Evolutionary conservation across 495 filamentous ascomycete genomes (phyloP), one percentile per base, ranked within the genome.

Genomic region (Parmelia sp.): DNA sequence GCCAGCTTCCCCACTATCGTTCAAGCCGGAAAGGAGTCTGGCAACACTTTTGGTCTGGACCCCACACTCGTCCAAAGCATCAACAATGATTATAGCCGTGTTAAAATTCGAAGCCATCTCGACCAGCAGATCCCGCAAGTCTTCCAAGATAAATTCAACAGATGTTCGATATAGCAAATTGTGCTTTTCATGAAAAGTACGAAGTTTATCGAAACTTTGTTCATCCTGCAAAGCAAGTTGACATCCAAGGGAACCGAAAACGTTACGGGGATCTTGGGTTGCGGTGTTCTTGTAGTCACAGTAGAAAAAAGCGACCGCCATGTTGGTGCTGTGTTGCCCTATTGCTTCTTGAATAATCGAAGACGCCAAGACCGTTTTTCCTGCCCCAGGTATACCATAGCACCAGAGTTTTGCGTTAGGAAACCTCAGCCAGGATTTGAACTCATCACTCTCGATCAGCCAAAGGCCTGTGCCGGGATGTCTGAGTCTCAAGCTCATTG

Each of bases 381-480:
- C 77, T 14, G 74, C 75, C 0, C 76, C 77, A 17, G 77, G 73
- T 33, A 78, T 78, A 1, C 75, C 75, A 64, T 67, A 70, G 3
- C 77, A 61, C 77, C 76, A 78, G 5, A 79, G 64, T n/a, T 66
- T 73, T 9, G 62, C 62, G 12, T 37, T 40, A 33, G 44, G 7
- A 11, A 36, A 65, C 2, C 60, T 39, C 21, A 74, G 62, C 75
- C 76, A 78, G 17, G 55, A 42, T 58, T 64, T 64, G 55, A 76
- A 75, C 4, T 70, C 61, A 0, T 51, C 56, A 31, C 67, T 55
- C 1, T 74, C 64, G 9, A 65, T 68, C 3, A 79, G 65, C 77
- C 77, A 77, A n/a, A 72, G 25, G 8, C 74, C 75, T 21, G 76
- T 78, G 3, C 57, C 60, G 17, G 72, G 72, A 29, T 74, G 71